Conservation (phyloP, 2,329 filamentous ascomycete species). For the Colletotrichum scovillei region DNA sequence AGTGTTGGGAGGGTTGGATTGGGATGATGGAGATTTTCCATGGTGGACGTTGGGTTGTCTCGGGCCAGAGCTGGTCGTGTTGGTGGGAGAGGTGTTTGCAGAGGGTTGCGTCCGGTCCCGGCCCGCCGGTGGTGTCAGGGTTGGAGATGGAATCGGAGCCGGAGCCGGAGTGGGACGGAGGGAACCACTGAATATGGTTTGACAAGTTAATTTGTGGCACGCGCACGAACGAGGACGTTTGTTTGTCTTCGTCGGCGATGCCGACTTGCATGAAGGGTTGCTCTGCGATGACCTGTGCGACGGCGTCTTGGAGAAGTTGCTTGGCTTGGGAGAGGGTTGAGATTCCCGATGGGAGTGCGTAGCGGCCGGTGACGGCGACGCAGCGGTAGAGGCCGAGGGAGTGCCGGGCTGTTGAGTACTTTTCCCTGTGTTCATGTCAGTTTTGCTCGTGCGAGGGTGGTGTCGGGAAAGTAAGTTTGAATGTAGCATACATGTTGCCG, state of each 20-base stretch:
- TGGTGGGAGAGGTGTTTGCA: slow-evolving; percentile 49
- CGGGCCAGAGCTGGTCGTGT: slow-evolving; percentile 54
- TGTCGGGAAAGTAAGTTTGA: too few species aligned
- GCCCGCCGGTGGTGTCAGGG: too few species aligned
- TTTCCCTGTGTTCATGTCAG: slow-evolving; percentile 48
- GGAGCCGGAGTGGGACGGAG: slow-evolving; percentile 34
- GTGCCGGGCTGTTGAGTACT: slow-evolving; percentile 58
- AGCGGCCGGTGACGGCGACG: slow-evolving; percentile 58
- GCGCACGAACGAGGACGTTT: slow-evolving; percentile 55
- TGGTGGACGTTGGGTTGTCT: slow-evolving; percentile 53
- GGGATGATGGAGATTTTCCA: slow-evolving; percentile 57
- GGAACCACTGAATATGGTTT: slow-evolving; percentile 53
- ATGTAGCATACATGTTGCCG: slow-evolving; percentile 21
- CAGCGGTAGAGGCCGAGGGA: slow-evolving; percentile 58
- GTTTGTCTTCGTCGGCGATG: slow-evolving; percentile 57
- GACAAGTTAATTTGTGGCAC: slow-evolving; percentile 55
- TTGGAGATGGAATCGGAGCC: neutral
- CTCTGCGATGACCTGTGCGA: slow-evolving; percentile 52
- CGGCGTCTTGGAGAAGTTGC: slow-evolving; percentile 48
- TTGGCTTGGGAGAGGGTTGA: slow-evolving; percentile 3
- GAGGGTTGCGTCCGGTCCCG: slow-evolving; percentile 36
- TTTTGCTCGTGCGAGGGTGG: too few species aligned
- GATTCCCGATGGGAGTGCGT: slow-evolving; percentile 41
- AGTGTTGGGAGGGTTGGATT: neutral
- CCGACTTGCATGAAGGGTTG: slow-evolving; percentile 62